phyloP scores from a whole-genome alignment of 495 filamentous ascomycete species.

The Penicillium paxilli region DNA sequence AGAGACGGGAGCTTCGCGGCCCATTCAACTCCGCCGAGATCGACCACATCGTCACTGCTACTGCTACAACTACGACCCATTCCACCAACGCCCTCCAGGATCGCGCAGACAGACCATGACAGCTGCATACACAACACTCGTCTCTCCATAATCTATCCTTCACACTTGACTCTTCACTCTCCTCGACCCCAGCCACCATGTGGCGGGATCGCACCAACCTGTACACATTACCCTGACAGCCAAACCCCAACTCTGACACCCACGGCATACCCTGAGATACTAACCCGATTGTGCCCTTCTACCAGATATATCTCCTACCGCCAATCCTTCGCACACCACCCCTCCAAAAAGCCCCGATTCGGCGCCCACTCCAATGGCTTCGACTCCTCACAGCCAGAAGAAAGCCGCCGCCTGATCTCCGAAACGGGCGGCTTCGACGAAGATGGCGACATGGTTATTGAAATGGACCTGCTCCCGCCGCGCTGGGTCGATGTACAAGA shows the following conservation, averaged over 20 bases:
- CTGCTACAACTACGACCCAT: neutral
- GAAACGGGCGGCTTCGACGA: conserved; percentile 68
- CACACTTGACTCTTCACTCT: conserved; percentile 1
- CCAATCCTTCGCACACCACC: conserved; percentile 95
- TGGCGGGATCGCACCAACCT: conserved; percentile 99
- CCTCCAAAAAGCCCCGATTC: conserved; percentile 78
- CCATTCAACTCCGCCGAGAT: conserved; percentile 6
- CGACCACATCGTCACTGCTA: conserved; percentile 2
- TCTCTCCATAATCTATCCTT: conserved; percentile 18
- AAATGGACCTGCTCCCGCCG: conserved; percentile 96
- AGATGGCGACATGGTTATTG: conserved; percentile 93
- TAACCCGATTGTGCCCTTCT: conserved; percentile 8
- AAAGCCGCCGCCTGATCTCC: conserved; percentile 86
- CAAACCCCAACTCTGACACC: conserved; percentile 6
- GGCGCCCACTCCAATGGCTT: conserved; percentile 71
- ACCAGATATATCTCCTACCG: conserved; percentile 95
- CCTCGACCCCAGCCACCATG: conserved; percentile 58
- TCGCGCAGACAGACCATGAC: conserved; percentile 14
- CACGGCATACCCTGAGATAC: neutral
- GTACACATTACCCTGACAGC: conserved; percentile 46
- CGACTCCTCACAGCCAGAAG: conserved; percentile 63
- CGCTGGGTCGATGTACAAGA: conserved; percentile 95
- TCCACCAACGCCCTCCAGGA: too few relatives aligned
- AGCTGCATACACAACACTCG: neutral
- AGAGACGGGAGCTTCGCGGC: conserved; percentile 12